Base-by-base conservation (phyloP, 768 basidiomycete species). In the Kwoniella sp. region DNA sequence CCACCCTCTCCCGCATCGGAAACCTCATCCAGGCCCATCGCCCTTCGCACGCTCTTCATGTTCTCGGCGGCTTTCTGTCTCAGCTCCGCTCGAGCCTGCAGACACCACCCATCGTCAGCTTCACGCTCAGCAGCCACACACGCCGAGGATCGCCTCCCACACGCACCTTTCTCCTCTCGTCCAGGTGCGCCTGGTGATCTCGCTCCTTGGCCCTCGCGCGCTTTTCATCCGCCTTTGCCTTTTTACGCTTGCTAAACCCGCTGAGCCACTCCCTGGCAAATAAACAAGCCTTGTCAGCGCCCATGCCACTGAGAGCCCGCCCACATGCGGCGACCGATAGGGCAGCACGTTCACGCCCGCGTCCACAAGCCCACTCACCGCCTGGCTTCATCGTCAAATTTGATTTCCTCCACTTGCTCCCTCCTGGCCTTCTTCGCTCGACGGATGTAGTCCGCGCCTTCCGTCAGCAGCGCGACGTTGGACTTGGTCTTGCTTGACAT, bases 191-290 rank as follows among this genome's bases (percentile, higher is more conserved):
- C 65, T 83, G 80, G 69, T 87, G 88, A 65, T 89, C 86, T 59
- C 84, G 78, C 65, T 88, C 83, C 56, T 80, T 76, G 11, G 88
- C 88, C 71, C 81, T 85, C 60, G 82, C 80, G 63, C 82, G 83
- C 37, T 84, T 81, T 42, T 81, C 84, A 62, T 92, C 88, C 58
- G 83, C 80, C 71, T 86, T 88, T 54, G 83, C 85, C 44, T 89
- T 75, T 75, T 93, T 95, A 63, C 91, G 83, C 75, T 92, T 92
- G 73, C 87, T 86, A 72, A 95, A 95, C 23, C 91, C 91, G 15
- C 89, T 92, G 69, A 95, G 77, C 75, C 87, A 95, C 53, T 92
- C 86, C 68, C 90, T 92, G 63, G 10, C 11, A 19, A 38, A 20
- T 38, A 20, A 20, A 38, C 15, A 36, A 37, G 32, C 12, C 7